These are phyloP conservation scores for Aspergillus carlsbadensis DNA, from an alignment of 495 filamentous ascomycete species.

Conservation along the genomic window DNA sequence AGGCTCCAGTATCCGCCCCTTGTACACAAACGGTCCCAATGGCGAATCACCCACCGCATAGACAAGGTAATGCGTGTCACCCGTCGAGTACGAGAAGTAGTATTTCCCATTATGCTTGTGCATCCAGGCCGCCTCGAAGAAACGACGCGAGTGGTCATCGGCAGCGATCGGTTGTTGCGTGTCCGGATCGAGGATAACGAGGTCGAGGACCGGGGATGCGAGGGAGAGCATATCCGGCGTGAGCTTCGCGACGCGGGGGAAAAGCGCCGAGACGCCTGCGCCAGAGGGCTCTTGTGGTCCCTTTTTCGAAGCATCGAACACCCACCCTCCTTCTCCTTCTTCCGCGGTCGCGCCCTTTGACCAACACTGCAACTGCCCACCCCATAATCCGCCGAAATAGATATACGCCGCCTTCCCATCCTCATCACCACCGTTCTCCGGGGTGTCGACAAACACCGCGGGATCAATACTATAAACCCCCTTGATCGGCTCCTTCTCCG, in stretches of 20 bases:
- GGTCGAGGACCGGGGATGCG: conserved; percentile 43
- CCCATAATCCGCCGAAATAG: conserved; percentile 62
- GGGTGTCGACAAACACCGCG: conserved; percentile 44
- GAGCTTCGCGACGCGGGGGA: conserved; percentile 61
- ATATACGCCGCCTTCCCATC: conserved; percentile 34
- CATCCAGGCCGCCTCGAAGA: conserved; percentile 79
- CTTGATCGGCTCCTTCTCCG: conserved; percentile 34
- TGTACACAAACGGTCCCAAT: conserved; percentile 68
- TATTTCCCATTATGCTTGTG: conserved; percentile 63
- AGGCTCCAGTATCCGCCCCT: conserved; percentile 68
- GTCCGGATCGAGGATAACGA: conserved; percentile 55
- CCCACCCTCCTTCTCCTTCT: conserved; percentile 17
- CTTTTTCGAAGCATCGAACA: conserved; percentile 43
- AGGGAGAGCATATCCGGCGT: conserved; percentile 62
- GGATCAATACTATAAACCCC: conserved; percentile 51
- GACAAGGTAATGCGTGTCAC: conserved; percentile 68
- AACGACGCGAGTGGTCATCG: conserved; percentile 69
- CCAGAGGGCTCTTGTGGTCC: conserved; percentile 57
- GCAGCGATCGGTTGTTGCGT: conserved; percentile 56
- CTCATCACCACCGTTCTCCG: background rate
- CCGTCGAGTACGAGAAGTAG: conserved; percentile 76
- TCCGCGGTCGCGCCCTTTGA: conserved; percentile 11
- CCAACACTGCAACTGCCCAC: conserved; percentile 66
- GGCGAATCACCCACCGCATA: conserved; percentile 63
- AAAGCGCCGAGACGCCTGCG: conserved; percentile 44